These are phyloP conservation scores for Carex myosuroides DNA, from an alignment of 176 grass and related monocot genomes.

Conservation along the genomic window DNA sequence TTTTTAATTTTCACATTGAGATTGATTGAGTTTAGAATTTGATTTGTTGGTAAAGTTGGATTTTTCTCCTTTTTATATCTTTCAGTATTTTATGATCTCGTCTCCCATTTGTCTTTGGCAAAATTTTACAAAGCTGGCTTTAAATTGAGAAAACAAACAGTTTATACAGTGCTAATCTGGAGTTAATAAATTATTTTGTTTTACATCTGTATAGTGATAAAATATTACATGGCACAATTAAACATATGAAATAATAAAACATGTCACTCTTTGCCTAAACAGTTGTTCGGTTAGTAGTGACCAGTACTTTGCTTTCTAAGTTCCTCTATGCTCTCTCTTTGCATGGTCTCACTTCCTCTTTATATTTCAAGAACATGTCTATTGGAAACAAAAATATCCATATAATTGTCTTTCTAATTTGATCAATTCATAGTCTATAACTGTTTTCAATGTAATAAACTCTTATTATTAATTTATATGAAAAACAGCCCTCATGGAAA, in stretches of 20 bases:
- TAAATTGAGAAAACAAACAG: neutral
- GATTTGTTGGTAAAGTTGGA: neutral
- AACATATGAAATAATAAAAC: neutral
- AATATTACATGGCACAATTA: neutral
- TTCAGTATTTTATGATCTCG: neutral
- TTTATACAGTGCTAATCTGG: neutral
- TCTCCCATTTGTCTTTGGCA: neutral
- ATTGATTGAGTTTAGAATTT: neutral
- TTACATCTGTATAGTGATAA: neutral
- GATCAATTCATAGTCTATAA: neutral
- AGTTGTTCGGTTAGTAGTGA: neutral
- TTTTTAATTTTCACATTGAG: neutral
- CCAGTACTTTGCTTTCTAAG: neutral
- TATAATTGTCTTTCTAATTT: neutral
- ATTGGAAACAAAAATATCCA: neutral
- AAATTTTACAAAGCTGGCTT: neutral
- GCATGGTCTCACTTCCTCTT: neutral
- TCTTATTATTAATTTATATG: neutral
- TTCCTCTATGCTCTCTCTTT: neutral
- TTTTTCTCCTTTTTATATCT: neutral
- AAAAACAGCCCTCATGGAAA: slow-evolving; percentile 14
- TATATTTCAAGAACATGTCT: neutral
- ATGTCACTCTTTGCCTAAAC: neutral
- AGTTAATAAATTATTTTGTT: neutral
- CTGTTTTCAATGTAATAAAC: neutral